These are phyloP conservation scores for Ilyonectria sp. DNA, from an alignment of 2,329 filamentous ascomycete genomes.

Conservation along the genomic window DNA sequence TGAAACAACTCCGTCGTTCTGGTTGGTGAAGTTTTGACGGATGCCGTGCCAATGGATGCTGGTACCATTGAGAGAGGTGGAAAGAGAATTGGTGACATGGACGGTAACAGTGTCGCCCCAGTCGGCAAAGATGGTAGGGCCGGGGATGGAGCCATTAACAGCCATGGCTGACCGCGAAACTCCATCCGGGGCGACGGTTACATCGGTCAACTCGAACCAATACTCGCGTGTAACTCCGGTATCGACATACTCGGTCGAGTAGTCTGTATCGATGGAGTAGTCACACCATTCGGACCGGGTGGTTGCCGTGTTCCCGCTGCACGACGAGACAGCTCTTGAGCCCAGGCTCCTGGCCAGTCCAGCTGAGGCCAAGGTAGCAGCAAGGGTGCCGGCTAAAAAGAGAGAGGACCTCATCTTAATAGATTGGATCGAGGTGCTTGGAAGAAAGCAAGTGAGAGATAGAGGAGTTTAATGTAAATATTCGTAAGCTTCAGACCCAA, in stretches of 20 bases:
- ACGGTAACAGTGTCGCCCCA: constrained; percentile 66
- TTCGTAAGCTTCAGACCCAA: background rate
- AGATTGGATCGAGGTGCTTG: background rate
- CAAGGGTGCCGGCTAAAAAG: constrained; percentile 10
- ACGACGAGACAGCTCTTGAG: background rate
- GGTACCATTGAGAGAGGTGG: constrained; percentile 66
- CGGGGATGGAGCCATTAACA: constrained; percentile 72
- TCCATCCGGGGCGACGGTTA: constrained; percentile 62
- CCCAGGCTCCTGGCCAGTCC: background rate
- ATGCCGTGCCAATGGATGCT: constrained; percentile 76
- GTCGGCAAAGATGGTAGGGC: constrained; percentile 69
- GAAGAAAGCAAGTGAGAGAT: background rate
- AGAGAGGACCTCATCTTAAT: constrained; percentile 11
- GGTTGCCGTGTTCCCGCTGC: constrained; percentile 45
- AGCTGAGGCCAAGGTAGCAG: constrained; percentile 1
- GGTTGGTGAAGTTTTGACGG: constrained; percentile 67
- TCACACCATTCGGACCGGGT: constrained; percentile 61
- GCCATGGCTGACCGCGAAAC: constrained; percentile 58
- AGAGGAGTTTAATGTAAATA: background rate
- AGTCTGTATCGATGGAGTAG: constrained; percentile 64
- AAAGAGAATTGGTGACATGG: constrained; percentile 67
- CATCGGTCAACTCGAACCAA: constrained; percentile 59
- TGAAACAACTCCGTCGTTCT: constrained; percentile 69
- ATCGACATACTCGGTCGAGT: constrained; percentile 57
- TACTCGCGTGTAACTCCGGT: constrained; percentile 68